Percentiles rank a stretch among this genome's conserved stretches.
Conservation (phyloP, 2,329 filamentous ascomycete species). For the Colletotrichum phormii region DNA sequence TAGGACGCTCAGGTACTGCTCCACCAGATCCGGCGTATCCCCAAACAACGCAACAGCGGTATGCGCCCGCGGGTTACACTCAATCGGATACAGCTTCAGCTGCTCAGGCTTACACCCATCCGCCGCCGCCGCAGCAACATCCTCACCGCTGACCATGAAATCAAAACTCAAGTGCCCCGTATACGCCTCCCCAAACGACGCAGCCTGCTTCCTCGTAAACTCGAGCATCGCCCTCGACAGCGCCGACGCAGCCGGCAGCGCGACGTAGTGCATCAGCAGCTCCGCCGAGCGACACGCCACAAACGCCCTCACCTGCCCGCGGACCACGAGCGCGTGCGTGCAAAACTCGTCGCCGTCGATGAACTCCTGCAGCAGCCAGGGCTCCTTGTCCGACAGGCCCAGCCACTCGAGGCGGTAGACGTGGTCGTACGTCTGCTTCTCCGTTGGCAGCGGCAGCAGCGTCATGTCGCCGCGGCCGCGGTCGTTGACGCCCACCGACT, state of each 20-base stretch:
- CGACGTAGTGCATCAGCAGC: constrained; percentile 74
- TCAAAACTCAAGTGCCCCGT: constrained; percentile 81
- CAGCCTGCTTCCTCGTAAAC: constrained; percentile 72
- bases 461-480: constrained; percentile 71
- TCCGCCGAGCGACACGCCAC: constrained; percentile 73
- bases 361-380: constrained; percentile 78
- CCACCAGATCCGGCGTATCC: constrained; percentile 57
- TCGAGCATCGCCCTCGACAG: constrained; percentile 70
- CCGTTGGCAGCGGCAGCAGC: constrained; percentile 67
- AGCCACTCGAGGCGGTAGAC: constrained; percentile 60
- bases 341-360: constrained; percentile 73
- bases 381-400: constrained; percentile 61
- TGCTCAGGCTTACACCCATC: constrained; percentile 38
- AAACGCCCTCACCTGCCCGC: constrained; percentile 73
- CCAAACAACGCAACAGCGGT: constrained; percentile 74
- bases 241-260: constrained; percentile 64
- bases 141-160: constrained; percentile 69
- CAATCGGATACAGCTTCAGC: constrained; percentile 71
- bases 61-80: constrained; percentile 77
- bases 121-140: constrained; percentile 47
- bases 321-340: constrained; percentile 76
- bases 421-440: constrained; percentile 64
- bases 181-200: constrained; percentile 59
- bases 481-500: constrained; percentile 73
- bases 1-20: constrained; percentile 65